A percentile compares a stretch with the other conserved stretches of the same genome.
These are phyloP conservation scores for Suillus paluster DNA, from an alignment of 768 basidiomycete species.

Conservation along the genomic window DNA sequence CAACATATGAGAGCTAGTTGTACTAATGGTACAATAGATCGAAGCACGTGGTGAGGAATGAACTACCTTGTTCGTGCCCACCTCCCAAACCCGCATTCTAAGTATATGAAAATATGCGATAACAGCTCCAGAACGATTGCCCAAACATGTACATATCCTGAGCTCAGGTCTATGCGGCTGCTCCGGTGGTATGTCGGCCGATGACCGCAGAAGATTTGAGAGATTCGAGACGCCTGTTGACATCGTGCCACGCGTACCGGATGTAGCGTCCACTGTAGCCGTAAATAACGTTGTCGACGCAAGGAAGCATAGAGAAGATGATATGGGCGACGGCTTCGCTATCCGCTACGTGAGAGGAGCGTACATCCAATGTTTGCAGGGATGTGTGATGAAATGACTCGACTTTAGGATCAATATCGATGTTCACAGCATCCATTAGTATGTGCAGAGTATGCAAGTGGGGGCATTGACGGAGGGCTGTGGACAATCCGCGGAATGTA, in stretches of 20 bases:
- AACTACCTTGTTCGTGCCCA: not conserved
- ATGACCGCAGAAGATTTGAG: not conserved
- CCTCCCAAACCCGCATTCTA: not conserved
- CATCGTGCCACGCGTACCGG: not conserved
- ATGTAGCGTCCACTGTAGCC: not conserved
- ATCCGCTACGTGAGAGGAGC: not conserved
- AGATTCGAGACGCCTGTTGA: constrained; percentile 1
- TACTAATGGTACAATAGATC: no score
- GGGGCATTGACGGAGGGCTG: not conserved
- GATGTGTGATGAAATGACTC: not conserved
- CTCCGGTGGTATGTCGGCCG: not conserved
- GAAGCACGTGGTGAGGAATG: not conserved
- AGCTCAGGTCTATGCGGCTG: not conserved
- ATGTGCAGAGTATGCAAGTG: not conserved
- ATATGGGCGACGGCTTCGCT: not conserved
- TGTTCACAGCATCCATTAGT: not conserved
- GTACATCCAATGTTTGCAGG: not conserved
- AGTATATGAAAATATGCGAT: not conserved
- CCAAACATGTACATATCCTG: not conserved
- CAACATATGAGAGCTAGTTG: not conserved
- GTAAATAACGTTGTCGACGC: not conserved
- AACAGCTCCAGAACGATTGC: no score
- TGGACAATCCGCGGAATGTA: not conserved
- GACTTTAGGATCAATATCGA: not conserved
- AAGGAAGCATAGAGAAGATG: not conserved